These are phyloP conservation scores for Rhododendron griersonianum DNA, from an alignment of 148 eudicot species.

Conservation along the genomic window DNA sequence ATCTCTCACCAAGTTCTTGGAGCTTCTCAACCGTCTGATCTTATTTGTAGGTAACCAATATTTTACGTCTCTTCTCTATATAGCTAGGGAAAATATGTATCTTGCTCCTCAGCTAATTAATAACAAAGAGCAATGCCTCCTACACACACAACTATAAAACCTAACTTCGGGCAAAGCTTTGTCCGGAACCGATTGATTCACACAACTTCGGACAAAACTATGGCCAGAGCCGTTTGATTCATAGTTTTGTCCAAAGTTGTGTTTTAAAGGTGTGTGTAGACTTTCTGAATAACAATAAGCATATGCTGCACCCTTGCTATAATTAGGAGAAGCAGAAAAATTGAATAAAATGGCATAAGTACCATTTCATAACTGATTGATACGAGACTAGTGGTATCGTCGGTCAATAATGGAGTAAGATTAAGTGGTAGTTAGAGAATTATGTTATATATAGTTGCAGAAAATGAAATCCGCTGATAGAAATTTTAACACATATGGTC, in stretches of 20 bases:
- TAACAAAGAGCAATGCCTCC: neutral
- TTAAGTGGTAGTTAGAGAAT: no score
- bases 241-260: no score
- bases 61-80: neutral
- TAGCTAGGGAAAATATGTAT: neutral
- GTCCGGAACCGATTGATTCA: no score
- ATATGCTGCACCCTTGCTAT: neutral
- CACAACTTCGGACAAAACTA: no score
- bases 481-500: neutral
- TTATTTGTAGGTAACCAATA: neutral
- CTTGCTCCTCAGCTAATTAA: neutral
- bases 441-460: neutral
- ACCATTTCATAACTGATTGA: neutral
- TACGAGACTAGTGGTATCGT: neutral
- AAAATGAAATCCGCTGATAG: neutral
- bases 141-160: neutral
- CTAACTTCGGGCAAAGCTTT: no score
- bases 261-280: no score
- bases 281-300: neutral
- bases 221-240: no score
- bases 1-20: slow-evolving; percentile 2
- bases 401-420: neutral
- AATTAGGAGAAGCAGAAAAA: neutral
- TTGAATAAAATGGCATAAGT: neutral
- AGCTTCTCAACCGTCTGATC: neutral